These are phyloP conservation scores for Salix brachista DNA, from an alignment of 345 rosid species.

Conservation along the genomic window DNA sequence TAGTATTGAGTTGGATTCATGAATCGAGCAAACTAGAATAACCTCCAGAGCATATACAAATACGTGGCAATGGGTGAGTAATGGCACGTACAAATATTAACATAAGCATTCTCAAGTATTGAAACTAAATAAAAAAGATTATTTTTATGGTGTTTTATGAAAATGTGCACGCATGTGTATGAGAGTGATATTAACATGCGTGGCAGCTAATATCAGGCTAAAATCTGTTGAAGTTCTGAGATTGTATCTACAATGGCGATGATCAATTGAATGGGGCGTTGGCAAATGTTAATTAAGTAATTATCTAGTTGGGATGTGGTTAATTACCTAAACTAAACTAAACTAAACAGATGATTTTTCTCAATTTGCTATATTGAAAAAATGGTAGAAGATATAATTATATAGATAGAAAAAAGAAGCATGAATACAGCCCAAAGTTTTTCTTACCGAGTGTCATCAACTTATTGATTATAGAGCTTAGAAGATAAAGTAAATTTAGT, in stretches of 20 bases:
- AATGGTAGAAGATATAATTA: not conserved
- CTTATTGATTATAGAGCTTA: slow-evolving; percentile 12
- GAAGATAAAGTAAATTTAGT: slow-evolving; percentile 31
- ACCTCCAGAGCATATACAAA: not conserved
- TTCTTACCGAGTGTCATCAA: slow-evolving; percentile 9
- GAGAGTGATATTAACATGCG: slow-evolving; percentile 1
- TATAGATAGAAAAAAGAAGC: not conserved
- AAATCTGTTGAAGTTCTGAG: not conserved
- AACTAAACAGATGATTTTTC: not conserved
- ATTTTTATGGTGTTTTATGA: not conserved
- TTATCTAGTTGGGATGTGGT: not conserved
- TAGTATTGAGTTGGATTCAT: slow-evolving; percentile 2
- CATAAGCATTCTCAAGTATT: not conserved
- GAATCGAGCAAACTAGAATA: slow-evolving; percentile 20
- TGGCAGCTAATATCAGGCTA: not conserved
- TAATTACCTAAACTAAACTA: not conserved
- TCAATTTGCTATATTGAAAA: not conserved
- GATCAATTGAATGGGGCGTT: not conserved
- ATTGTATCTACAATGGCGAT: not conserved
- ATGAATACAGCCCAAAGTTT: not conserved
- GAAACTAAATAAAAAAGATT: not conserved
- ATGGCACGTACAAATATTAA: slow-evolving; percentile 8
- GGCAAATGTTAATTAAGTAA: not conserved
- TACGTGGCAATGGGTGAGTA: slow-evolving; percentile 8
- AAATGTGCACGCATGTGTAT: slow-evolving; percentile 21